Conservation (phyloP, 2,329 filamentous ascomycete species). For the Aspergillus sp. region DNA sequence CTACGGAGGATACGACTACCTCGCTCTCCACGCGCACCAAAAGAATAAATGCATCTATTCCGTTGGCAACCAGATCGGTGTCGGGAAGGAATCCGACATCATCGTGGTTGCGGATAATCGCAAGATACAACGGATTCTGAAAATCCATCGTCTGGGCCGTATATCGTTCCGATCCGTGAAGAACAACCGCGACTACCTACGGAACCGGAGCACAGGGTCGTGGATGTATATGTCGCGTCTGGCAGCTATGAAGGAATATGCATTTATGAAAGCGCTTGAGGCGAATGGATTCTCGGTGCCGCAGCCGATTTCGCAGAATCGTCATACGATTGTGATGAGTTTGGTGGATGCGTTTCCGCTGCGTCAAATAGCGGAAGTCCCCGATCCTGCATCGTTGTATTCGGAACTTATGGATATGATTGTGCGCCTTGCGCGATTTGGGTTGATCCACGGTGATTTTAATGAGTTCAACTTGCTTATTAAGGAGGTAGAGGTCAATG, state of each 20-base stretch:
- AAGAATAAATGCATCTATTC: conserved; percentile 75
- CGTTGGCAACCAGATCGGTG: conserved; percentile 87
- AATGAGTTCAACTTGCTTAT: conserved; percentile 99
- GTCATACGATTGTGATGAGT: conserved; percentile 95
- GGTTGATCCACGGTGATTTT: conserved; percentile 94
- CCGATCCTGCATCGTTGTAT: conserved; percentile 78
- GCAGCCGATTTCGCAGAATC: conserved; percentile 75
- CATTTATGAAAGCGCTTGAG: conserved; percentile 81
- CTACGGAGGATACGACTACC: conserved; percentile 93
- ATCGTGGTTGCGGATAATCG: conserved; percentile 78
- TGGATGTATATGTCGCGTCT: conserved; percentile 98
- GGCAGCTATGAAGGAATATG: conserved; percentile 86
- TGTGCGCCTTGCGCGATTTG: conserved; percentile 70
- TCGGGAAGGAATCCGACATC: conserved; percentile 97
- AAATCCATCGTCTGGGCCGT: conserved; percentile 89
- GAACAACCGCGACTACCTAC: conserved; percentile 89
- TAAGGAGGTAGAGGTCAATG: conserved; percentile 53
- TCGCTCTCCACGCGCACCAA: conserved; percentile 86
- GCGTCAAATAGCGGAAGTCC: conserved; percentile 75
- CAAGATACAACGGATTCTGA: conserved; percentile 73
- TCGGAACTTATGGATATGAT: conserved; percentile 85
- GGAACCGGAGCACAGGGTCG: conserved; percentile 67
- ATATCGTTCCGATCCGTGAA: conserved; percentile 97
- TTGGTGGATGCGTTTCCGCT: conserved; percentile 87
- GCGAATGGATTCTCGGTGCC: conserved; percentile 86